These are phyloP conservation scores for Perkinsus olseni DNA, from an alignment of 169 alveolate genomes.

Conservation along the genomic window DNA sequence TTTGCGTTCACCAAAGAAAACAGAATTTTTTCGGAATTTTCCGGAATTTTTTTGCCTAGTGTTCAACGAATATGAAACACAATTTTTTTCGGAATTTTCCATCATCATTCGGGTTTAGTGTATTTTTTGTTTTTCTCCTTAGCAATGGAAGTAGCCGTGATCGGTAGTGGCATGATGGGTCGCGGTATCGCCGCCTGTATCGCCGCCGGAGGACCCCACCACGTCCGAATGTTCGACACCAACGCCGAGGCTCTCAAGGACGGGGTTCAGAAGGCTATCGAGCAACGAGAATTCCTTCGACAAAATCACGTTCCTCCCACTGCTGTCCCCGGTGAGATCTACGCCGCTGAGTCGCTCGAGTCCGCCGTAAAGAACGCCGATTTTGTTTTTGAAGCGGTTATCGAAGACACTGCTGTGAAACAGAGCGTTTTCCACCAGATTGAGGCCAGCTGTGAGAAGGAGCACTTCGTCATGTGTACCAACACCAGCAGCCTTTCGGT, in stretches of 20 bases:
- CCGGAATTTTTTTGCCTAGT: too few relatives aligned
- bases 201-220: not conserved
- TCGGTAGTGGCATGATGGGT: not conserved
- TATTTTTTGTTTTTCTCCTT: not conserved
- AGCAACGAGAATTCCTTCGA: not conserved
- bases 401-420: slow-evolving; percentile 2
- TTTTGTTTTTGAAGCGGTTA: slow-evolving; percentile 2
- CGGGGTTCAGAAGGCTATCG: not conserved
- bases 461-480: not conserved
- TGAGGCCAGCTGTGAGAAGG: not conserved
- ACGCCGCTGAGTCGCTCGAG: not conserved
- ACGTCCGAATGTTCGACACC: not conserved
- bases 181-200: not conserved
- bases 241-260: not conserved
- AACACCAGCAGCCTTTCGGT: slow-evolving; percentile 1
- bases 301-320: not conserved
- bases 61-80: too few relatives aligned
- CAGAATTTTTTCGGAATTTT: too few relatives aligned
- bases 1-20: too few relatives aligned
- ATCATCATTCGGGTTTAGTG: too few relatives aligned
- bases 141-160: not conserved
- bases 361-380: not conserved
- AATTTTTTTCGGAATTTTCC: too few relatives aligned
- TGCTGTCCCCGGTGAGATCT: not conserved
- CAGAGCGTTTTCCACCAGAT: not conserved